Evolutionary conservation across 2,329 filamentous ascomycete species (phyloP).

Genomic region (Domatiomyces globalis): DNA sequence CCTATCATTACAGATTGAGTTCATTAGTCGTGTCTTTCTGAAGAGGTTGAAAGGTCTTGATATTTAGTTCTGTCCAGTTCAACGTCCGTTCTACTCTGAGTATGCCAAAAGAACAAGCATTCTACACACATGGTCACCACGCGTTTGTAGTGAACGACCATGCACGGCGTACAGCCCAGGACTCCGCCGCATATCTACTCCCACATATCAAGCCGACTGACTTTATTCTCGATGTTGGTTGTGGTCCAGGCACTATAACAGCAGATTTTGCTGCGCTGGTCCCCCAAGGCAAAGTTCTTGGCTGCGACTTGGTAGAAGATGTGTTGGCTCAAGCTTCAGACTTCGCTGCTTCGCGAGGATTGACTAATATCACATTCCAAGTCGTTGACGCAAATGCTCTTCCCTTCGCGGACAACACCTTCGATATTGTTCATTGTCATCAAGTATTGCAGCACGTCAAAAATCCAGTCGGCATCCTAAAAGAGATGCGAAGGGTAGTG

Average conservation of each 20-base stretch:
- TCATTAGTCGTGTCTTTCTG: neutral
- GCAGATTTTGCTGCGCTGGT: slow-evolving; percentile 26
- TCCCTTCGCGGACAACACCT: slow-evolving; percentile 33
- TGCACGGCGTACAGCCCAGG: slow-evolving; percentile 22
- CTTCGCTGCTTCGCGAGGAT: slow-evolving; percentile 19
- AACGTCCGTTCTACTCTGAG: too few relatives aligned
- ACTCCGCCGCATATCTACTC: slow-evolving; percentile 28
- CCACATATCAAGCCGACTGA: slow-evolving; percentile 25
- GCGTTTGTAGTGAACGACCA: slow-evolving; percentile 25
- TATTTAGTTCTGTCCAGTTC: too few relatives aligned
- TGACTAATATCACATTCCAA: slow-evolving; percentile 25
- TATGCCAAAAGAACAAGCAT: slow-evolving; percentile 12
- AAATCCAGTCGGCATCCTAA: slow-evolving; percentile 36
- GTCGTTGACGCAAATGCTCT: slow-evolving; percentile 30
- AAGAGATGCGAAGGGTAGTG: slow-evolving; percentile 41
- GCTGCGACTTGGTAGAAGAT: slow-evolving; percentile 21
- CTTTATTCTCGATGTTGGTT: slow-evolving; percentile 31
- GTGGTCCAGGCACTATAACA: slow-evolving; percentile 32
- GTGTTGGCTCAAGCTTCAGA: slow-evolving; percentile 23
- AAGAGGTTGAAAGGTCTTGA: neutral
- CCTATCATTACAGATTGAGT: neutral
- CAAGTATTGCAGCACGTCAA: slow-evolving; percentile 45
- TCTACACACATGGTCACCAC: slow-evolving; percentile 29
- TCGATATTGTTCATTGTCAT: slow-evolving; percentile 47
- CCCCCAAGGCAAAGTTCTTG: slow-evolving; percentile 27